Base-by-base conservation (phyloP, 352 stramenopile species). In the Globisporangium viniferum region DNA sequence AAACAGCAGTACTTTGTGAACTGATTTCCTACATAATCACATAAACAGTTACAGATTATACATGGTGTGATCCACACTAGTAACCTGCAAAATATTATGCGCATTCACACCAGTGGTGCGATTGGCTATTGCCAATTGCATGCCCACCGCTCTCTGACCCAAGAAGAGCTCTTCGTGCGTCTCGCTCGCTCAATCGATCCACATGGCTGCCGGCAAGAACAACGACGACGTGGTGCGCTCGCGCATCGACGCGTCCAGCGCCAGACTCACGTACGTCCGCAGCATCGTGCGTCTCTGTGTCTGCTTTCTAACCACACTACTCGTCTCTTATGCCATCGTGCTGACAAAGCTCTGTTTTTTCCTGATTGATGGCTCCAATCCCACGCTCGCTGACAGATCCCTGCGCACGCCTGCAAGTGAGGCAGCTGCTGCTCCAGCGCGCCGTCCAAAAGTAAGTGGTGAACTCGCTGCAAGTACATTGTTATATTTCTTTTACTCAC, bases 191-290 rank as follows among this genome's bases (percentile, higher is more conserved):
- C 31, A 33, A 33, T 33, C 18, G 44, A 20, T 18, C 48, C 36
- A 68, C 75, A 84, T 84, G 77, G 65, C 74, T 73, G 74, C 66
- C 71, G 79, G 71, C 63, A 70, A 88, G 64, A 76, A 54, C 27
- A 72, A 61, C 61, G 80, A 88, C 56, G 73, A 79, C 66, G 66
- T 81, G 6, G 79, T 88, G 74, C 81, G 78, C 55, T 84, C 82
- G 65, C 83, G 81, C 63, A 85, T 93, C 29, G 81, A 91, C 72
- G 81, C 82, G 14, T 91, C 85, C 53, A 86, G 83, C 72, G 74
- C 75, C 12, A 77, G 85, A 31, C 81, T 93, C 57, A 82, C 83
- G 85, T 93, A 75, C 51, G 82, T 74, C 12, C 12, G 12, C 20
- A 27, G 5, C 8, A 33, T 33, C 5, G 7, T 9, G 3, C 5